Evolutionary conservation across 2,329 filamentous ascomycete genomes (phyloP).

Genomic region (Aspergillus sp.): DNA sequence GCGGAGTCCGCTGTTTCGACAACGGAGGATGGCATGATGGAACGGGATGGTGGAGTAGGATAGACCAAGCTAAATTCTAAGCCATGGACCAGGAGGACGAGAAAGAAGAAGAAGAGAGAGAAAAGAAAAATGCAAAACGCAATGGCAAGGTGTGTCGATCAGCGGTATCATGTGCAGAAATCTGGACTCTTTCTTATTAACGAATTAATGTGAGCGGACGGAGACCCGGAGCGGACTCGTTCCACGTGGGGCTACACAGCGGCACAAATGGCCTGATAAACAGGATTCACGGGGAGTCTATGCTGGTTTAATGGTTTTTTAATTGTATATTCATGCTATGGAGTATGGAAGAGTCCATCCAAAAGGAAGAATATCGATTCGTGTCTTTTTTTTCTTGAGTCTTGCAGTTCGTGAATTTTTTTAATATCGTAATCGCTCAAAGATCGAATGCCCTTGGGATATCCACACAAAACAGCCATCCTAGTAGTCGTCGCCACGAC

Average conservation of each 20-base stretch:
- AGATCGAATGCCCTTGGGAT: background rate
- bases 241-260: conserved; percentile 34
- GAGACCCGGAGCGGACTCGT: conserved; percentile 21
- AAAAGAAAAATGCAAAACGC: background rate
- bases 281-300: conserved; percentile 6
- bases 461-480: background rate
- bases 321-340: conserved; percentile 1
- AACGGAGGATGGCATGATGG: conserved; percentile 23
- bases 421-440: background rate
- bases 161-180: background rate
- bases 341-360: too few relatives aligned
- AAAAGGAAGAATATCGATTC: too few relatives aligned
- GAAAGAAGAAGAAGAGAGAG: background rate
- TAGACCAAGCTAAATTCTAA: conserved; percentile 6
- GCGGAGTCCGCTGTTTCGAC: conserved; percentile 22
- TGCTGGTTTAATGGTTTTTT: conserved; percentile 2
- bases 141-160: conserved; percentile 2
- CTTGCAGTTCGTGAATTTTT: background rate
- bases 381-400: background rate
- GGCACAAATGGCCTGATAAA: conserved; percentile 11
- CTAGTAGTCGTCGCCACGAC: conserved; percentile 79
- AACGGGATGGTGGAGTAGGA: conserved; percentile 5
- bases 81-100: conserved; percentile 11
- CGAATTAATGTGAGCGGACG: conserved; percentile 5
- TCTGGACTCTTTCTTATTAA: background rate